Evolutionary conservation across 441 rosid species (phyloP).

Genomic region (Gossypium schwendimanii): DNA sequence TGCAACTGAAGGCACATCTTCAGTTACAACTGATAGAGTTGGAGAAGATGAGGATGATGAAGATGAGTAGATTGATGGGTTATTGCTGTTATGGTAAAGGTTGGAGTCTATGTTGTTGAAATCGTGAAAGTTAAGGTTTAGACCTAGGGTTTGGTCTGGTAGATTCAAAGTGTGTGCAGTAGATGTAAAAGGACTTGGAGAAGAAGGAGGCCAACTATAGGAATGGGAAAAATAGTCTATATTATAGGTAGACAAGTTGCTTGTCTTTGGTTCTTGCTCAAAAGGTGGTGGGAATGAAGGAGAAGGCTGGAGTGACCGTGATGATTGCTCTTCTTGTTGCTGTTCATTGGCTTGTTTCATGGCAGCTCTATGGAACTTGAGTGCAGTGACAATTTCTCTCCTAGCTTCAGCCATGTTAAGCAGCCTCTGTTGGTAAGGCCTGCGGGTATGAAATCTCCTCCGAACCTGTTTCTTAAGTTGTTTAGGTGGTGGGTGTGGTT

Average conservation of each 20-base stretch:
- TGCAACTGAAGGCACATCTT: slow-evolving; percentile 29
- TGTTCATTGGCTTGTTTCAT: slow-evolving; percentile 69
- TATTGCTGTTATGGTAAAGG: slow-evolving; percentile 30
- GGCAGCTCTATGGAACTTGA: slow-evolving; percentile 87
- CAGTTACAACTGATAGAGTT: slow-evolving; percentile 26
- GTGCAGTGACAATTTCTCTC: slow-evolving; percentile 88
- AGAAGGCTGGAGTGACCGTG: slow-evolving; percentile 15
- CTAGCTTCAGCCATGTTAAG: slow-evolving; percentile 98
- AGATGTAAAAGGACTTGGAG: slow-evolving; percentile 32
- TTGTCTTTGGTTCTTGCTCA: slow-evolving; percentile 36
- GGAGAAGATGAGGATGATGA: slow-evolving; percentile 58
- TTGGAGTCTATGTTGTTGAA: slow-evolving; percentile 54
- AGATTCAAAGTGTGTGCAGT: slow-evolving; percentile 41
- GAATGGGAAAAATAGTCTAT: slow-evolving; percentile 24
- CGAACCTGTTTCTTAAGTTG: slow-evolving; percentile 83
- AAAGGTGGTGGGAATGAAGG: slow-evolving; percentile 26
- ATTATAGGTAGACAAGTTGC: slow-evolving; percentile 26
- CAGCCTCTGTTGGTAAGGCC: slow-evolving; percentile 91
- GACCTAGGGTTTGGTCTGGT: slow-evolving; percentile 77
- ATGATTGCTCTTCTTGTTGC: slow-evolving; percentile 17
- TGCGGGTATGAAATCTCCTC: slow-evolving; percentile 83
- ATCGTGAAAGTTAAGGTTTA: slow-evolving; percentile 78
- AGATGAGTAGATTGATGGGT: slow-evolving; percentile 45
- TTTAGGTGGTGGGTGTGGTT: slow-evolving; percentile 34
- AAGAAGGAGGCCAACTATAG: slow-evolving; percentile 31